These are phyloP conservation scores for Fusarium abutilonis DNA, from an alignment of 2,329 filamentous ascomycete species.

Conservation along the genomic window DNA sequence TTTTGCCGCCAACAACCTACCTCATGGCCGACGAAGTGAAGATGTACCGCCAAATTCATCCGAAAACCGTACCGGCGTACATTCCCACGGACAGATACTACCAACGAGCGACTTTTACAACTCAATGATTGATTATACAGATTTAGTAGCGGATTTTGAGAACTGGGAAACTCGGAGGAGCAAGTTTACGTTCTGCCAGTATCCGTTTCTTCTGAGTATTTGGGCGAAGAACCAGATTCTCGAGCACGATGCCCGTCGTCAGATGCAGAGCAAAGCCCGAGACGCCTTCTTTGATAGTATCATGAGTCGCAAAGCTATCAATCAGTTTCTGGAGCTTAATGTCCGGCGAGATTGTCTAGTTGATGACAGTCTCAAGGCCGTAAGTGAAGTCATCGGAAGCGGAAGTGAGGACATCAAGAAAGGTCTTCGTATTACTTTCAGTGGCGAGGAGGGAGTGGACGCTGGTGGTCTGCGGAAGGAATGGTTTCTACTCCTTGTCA, in stretches of 20 bases:
- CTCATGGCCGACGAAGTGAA: constrained; percentile 51
- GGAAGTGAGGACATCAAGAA: constrained; percentile 90
- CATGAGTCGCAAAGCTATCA: constrained; percentile 75
- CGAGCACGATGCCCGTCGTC: constrained; percentile 85
- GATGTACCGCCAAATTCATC: constrained; percentile 30
- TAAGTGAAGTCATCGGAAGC: constrained; percentile 85
- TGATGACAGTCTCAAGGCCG: constrained; percentile 84
- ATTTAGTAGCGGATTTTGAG: constrained; percentile 86
- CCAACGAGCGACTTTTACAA: constrained; percentile 90
- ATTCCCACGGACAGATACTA: constrained; percentile 70
- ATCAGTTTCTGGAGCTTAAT: constrained; percentile 79
- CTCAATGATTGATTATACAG: constrained; percentile 84
- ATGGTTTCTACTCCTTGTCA: constrained; percentile 89
- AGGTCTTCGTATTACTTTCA: constrained; percentile 83
- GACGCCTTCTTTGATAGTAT: constrained; percentile 94
- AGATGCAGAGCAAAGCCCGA: constrained; percentile 88
- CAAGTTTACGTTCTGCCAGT: constrained; percentile 90
- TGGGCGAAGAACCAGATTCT: constrained; percentile 92
- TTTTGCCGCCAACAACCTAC: constrained; percentile 80
- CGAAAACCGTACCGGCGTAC: constrained; percentile 44
- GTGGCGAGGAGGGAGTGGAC: constrained; percentile 90
- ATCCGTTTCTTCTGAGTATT: constrained; percentile 90
- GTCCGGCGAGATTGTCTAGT: constrained; percentile 87
- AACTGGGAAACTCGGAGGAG: constrained; percentile 80
- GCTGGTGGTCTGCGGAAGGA: constrained; percentile 90